phyloP scores from a whole-genome alignment of 2,329 filamentous ascomycete species.

The Bipolaris oryzae region DNA sequence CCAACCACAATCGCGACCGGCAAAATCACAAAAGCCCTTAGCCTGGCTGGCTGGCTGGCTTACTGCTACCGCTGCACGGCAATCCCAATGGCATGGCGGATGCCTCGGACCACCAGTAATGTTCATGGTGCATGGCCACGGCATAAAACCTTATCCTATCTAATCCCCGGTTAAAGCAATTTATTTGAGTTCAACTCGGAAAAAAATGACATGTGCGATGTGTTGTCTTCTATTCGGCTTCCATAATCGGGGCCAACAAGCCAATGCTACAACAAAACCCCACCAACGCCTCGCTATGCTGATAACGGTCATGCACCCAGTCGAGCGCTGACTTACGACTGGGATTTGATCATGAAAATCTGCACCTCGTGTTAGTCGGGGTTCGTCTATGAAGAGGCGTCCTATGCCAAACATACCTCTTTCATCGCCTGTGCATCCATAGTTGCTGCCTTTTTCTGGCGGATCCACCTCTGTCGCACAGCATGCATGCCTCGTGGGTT shows the following conservation, averaged over 20 bases:
- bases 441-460: constrained; percentile 83
- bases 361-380: constrained; percentile 22
- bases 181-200: too few species aligned
- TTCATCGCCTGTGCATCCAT: constrained; percentile 82
- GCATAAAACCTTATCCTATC: too few species aligned
- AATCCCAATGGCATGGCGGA: too few species aligned
- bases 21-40: too few species aligned
- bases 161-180: too few species aligned
- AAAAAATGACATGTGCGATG: too few species aligned
- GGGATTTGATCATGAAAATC: constrained; percentile 49
- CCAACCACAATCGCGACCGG: too few species aligned
- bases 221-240: neutral
- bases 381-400: neutral
- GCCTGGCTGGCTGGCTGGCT: too few species aligned
- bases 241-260: neutral
- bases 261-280: neutral
- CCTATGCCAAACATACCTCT: constrained; percentile 63
- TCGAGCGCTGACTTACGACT: constrained; percentile 33
- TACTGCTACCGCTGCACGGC: too few species aligned
- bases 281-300: constrained; percentile 45
- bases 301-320: neutral
- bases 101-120: too few species aligned
- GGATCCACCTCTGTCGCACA: constrained; percentile 81
- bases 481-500: constrained; percentile 68
- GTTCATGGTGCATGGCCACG: too few species aligned